These are phyloP conservation scores for Gonium pectorale DNA, from an alignment of 139 green algal genomes.

Conservation along the genomic window DNA sequence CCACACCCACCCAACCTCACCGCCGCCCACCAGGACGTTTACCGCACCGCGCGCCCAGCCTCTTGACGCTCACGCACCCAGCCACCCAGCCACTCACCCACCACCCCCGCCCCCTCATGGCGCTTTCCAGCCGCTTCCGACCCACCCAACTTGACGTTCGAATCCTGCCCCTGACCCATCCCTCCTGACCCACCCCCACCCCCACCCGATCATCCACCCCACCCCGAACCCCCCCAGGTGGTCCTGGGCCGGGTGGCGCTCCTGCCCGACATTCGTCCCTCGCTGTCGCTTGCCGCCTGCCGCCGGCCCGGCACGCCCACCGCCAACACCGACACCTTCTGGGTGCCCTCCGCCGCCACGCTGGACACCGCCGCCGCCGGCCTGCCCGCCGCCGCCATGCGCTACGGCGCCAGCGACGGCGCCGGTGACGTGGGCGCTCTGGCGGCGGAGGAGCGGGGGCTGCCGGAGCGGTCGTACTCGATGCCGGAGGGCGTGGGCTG, in stretches of 20 bases:
- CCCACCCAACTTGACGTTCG: no score
- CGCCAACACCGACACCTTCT: background rate
- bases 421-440: background rate
- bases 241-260: background rate
- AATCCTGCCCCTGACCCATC: no score
- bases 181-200: no score
- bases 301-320: background rate
- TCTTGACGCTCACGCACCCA: no score
- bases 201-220: no score
- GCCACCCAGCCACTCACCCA: no score
- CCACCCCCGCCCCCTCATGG: no score
- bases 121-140: no score
- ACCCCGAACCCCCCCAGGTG: background rate
- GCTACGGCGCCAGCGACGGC: no score
- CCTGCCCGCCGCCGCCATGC: background rate
- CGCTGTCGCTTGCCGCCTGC: background rate
- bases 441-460: background rate
- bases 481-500: background rate
- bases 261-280: background rate
- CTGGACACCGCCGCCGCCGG: background rate
- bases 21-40: no score
- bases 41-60: no score
- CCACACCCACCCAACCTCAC: no score
- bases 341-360: background rate
- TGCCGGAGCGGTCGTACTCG: background rate